Evolutionary conservation across 805 yeast species (phyloP).

Genomic region (Tetrapisispora iriomotensis): DNA sequence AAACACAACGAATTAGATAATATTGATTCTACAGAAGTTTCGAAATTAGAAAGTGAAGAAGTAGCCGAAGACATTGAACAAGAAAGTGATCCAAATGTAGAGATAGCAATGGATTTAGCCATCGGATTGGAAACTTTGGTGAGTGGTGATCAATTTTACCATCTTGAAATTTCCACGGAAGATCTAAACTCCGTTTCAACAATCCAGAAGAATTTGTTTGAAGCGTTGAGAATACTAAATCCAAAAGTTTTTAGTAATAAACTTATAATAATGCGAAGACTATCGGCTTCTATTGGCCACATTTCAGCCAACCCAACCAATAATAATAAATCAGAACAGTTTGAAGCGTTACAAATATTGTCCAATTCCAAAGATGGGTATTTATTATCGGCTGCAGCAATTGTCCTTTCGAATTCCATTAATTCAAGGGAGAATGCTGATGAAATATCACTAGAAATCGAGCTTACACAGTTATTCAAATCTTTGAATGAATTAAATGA

Average conservation of each 20-base stretch:
- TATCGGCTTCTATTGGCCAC: constrained; percentile 18
- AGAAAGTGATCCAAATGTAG: constrained; percentile 18
- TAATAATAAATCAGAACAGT: constrained; percentile 15
- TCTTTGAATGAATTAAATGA: constrained; percentile 14
- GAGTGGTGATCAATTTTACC: constrained; percentile 7
- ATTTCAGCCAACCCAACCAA: constrained; percentile 20
- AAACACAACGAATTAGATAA: constrained; percentile 4
- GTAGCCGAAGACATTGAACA: constrained; percentile 5
- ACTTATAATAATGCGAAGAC: constrained; percentile 26
- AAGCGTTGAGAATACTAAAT: constrained; percentile 10
- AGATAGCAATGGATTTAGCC: constrained; percentile 13
- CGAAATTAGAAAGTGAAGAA: constrained; percentile 7
- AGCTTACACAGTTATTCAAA: constrained; percentile 10
- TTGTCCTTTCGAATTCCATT: constrained; percentile 23
- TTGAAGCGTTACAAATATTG: constrained; percentile 10
- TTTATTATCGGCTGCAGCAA: constrained; percentile 17
- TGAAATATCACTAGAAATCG: constrained; percentile 8
- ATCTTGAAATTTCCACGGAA: constrained; percentile 4
- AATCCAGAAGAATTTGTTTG: constrained; percentile 14
- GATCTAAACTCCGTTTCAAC: constrained; percentile 1
- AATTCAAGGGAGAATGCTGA: constrained; percentile 15
- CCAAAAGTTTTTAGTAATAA: constrained; percentile 19
- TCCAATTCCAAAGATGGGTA: constrained; percentile 12
- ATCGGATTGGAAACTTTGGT: constrained; percentile 16
- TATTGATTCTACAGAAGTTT: constrained; percentile 8